Base-by-base conservation (phyloP, 768 basidiomycete species). In the Hypholoma sublateritium region DNA sequence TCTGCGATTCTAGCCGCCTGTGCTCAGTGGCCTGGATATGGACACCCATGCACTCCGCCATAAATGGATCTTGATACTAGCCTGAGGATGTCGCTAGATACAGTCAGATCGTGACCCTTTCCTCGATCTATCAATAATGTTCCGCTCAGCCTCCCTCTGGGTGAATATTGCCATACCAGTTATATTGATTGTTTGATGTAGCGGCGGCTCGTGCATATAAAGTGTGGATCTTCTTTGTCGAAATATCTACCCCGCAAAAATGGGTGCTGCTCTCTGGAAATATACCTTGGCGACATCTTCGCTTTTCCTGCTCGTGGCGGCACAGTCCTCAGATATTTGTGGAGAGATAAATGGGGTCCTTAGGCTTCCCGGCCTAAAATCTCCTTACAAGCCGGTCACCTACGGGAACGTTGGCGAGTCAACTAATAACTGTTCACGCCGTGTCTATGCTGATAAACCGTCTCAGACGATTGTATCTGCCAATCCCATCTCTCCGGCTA, bases 381-480 rank as follows among this genome's bases (percentile, higher is more conserved):
- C 60, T 16, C 62, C 67, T n/a, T 66, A 67, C 4, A 63, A 61
- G 24, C 14, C 52, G 16, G 67, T 67, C 19, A 53, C 55, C 5
- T 47, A 74, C 21, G 79, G 80, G 7, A 41, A 65, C 12, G 67
- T 77, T 48, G 60, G 65, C 73, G 42, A 37, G 71, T 59, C 37
- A 37, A 19, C 41, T 45, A 9, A 19, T 50, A 19, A 14, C 37
- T 13, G 37, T 5, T 44, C 22, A 16, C 24, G 8, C 9, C 48
- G 12, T 32, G 35, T 43, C 4, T 12, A 25, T 42, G 6, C 14
- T 42, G 13, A 41, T 6, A 58, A 25, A 46, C 36, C 6, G 13
- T 19, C 37, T 37, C 60, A 80, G 79, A 72, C 39, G 63, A 71
- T 3, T 83, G 81, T 47, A 60, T 80, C 32, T 83, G 81, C 57